Percentiles rank a stretch among this genome's conserved stretches.
Conservation (phyloP, 306 rosid genomes). For the Abrus pulchellus region DNA sequence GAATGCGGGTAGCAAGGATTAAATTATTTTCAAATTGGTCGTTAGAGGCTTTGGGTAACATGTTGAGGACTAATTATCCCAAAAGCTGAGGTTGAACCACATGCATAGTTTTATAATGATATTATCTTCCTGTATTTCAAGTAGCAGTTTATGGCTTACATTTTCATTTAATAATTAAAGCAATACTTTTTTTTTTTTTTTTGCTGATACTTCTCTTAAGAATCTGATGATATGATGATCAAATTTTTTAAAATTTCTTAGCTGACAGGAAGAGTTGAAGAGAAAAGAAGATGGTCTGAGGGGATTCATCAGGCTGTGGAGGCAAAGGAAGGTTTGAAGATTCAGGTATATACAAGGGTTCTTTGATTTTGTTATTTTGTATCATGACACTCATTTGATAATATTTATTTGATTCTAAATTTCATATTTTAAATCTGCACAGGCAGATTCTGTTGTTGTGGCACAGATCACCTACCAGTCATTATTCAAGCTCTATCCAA, state of each 20-base stretch:
- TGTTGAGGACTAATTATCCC: conserved; percentile 5
- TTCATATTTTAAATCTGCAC: conserved; percentile 50
- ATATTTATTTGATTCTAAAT: conserved; percentile 47
- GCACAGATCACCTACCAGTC: conserved; percentile 99
- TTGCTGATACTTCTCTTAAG: conserved; percentile 41
- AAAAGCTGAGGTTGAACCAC: conserved; percentile 17
- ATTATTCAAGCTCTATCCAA: conserved; percentile 95
- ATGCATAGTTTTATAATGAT: neutral
- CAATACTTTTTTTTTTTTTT: neutral
- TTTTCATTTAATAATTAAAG: conserved; percentile 11
- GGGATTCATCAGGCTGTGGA: conserved; percentile 99
- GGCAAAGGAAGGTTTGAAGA: conserved; percentile 96
- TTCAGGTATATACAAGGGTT: conserved; percentile 70
- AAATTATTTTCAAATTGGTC: conserved; percentile 33
- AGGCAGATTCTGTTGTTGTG: conserved; percentile 98
- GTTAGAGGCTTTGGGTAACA: conserved; percentile 11
- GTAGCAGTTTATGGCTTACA: conserved; percentile 7
- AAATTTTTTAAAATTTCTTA: conserved; percentile 52
- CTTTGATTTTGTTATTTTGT: conserved; percentile 39
- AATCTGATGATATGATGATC: conserved; percentile 40
- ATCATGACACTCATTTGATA: conserved; percentile 27
- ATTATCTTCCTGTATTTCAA: conserved; percentile 31
- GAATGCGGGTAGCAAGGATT: neutral
- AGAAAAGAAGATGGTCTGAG: conserved; percentile 98
- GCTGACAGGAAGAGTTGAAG: conserved; percentile 98